A percentile compares a stretch with the other conserved stretches of the same genome.
phyloP scores from a whole-genome alignment of 345 rosid species.

The Linum usitatissimum region DNA sequence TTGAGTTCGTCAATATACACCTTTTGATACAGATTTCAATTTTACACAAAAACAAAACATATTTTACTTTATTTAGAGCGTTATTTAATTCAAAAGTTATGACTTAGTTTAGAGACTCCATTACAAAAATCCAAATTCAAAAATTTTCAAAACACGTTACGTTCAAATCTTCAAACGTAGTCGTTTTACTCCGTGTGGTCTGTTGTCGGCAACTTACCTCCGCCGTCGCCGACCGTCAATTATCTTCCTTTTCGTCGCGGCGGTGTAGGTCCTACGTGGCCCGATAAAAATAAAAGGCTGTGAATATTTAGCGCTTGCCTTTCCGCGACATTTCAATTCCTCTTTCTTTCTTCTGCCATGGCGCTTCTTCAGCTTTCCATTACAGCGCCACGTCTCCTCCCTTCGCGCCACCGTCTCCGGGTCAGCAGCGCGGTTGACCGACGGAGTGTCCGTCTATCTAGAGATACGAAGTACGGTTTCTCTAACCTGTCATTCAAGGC shows the following conservation, averaged over 20 bases:
- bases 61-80: too few relatives aligned
- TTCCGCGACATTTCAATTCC: neutral
- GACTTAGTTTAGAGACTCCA: too few relatives aligned
- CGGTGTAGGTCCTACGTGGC: neutral
- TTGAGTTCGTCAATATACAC: too few relatives aligned
- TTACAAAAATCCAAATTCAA: too few relatives aligned
- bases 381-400: constrained; percentile 25
- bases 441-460: constrained; percentile 19
- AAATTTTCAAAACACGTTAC: too few relatives aligned
- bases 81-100: too few relatives aligned
- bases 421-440: constrained; percentile 5
- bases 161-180: neutral
- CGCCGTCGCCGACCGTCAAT: neutral
- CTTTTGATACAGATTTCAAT: too few relatives aligned
- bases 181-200: neutral
- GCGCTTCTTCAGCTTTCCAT: constrained; percentile 31
- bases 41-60: too few relatives aligned
- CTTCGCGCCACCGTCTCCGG: constrained; percentile 19
- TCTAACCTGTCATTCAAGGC: constrained; percentile 8
- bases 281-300: neutral
- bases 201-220: neutral
- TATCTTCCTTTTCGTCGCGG: neutral
- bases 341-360: constrained; percentile 21
- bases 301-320: too few relatives aligned
- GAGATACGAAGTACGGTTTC: constrained; percentile 11